Conservation (phyloP, 1,284 basidiomycete genomes). For the Leccinum fallax region DNA sequence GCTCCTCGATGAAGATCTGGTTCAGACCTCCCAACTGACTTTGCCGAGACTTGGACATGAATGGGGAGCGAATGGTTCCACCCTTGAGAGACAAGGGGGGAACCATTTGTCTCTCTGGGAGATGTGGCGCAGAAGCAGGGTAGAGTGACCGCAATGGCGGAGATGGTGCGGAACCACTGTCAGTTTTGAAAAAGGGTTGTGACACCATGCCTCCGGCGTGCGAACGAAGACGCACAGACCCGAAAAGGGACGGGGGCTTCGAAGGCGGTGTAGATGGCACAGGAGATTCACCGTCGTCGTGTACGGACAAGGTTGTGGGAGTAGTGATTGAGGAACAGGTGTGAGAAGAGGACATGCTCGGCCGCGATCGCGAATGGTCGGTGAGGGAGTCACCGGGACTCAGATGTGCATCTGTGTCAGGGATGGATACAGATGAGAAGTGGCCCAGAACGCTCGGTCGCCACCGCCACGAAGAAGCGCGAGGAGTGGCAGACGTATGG, state of each 20-base stretch:
- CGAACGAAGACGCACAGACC: conserved; percentile 50
- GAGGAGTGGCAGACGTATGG: conserved; percentile 22
- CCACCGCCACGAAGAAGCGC: conserved; percentile 46
- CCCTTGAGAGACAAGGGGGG: conserved; percentile 22
- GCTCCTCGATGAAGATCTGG: conserved; percentile 38
- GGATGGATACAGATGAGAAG: conserved; percentile 47
- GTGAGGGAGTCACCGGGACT: conserved; percentile 42
- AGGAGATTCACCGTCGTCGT: conserved; percentile 29
- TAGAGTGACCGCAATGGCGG: conserved; percentile 43
- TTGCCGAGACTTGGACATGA: conserved; percentile 25
- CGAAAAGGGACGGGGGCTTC: conserved; percentile 47
- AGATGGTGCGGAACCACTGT: conserved; percentile 30
- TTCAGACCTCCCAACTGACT: conserved; percentile 24
- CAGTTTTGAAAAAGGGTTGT: conserved; percentile 35
- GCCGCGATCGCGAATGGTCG: conserved; percentile 61
- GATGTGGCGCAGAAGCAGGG: conserved; percentile 43
- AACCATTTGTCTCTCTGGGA: conserved; percentile 33
- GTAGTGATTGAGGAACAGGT: conserved; percentile 55
- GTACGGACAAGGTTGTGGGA: conserved; percentile 39
- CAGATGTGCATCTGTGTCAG: conserved; percentile 42
- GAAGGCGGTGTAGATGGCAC: conserved; percentile 47
- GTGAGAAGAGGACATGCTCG: conserved; percentile 65
- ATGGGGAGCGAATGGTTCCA: conserved; percentile 30
- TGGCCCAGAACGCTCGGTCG: conserved; percentile 63
- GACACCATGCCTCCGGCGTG: conserved; percentile 31